A percentile compares a stretch with the other conserved stretches of the same genome.
Conservation (phyloP, 31 red algal genomes). For the Asparagopsis taxiformis region DNA sequence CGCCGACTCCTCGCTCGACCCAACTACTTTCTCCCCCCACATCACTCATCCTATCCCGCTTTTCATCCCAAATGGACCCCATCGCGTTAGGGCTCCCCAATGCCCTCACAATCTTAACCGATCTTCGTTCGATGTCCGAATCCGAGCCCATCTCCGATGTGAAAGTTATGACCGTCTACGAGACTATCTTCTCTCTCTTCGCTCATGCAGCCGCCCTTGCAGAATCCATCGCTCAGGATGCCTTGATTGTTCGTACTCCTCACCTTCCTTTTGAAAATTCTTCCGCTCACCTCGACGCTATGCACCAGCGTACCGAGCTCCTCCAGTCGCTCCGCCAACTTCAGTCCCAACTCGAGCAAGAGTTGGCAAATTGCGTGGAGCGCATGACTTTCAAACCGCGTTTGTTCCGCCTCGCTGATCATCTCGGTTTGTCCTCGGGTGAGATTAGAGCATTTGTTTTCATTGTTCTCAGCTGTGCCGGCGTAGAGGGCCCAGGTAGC, state of each 20-base stretch:
- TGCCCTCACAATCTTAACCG: conserved; percentile 3
- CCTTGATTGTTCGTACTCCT: no score
- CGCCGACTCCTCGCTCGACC: not conserved
- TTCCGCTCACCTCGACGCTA: no score
- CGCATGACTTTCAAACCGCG: conserved; percentile 43
- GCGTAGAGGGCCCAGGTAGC: conserved; percentile 36
- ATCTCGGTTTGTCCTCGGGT: not conserved
- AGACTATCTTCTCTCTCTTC: conserved; percentile 24
- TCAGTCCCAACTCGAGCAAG: conserved; percentile 13
- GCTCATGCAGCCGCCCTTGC: conserved; percentile 24
- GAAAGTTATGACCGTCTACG: conserved; percentile 30
- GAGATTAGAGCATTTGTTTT: conserved; percentile 53
- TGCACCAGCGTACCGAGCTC: conserved; percentile 28
- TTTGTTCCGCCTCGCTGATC: conserved; percentile 48
- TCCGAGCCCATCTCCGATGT: conserved; percentile 23
- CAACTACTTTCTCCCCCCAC: not conserved
- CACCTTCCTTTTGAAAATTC: no score
- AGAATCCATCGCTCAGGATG: conserved; percentile 35
- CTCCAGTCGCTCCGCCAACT: conserved; percentile 27
- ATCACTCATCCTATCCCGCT: conserved; percentile 1
- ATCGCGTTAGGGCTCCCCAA: not conserved
- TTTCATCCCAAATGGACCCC: not conserved
- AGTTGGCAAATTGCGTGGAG: conserved; percentile 11
- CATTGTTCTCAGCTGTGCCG: conserved; percentile 54
- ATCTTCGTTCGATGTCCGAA: not conserved